These are phyloP conservation scores for Middelhovenomyces tepae DNA, from an alignment of 805 yeast species.

Conservation along the genomic window DNA sequence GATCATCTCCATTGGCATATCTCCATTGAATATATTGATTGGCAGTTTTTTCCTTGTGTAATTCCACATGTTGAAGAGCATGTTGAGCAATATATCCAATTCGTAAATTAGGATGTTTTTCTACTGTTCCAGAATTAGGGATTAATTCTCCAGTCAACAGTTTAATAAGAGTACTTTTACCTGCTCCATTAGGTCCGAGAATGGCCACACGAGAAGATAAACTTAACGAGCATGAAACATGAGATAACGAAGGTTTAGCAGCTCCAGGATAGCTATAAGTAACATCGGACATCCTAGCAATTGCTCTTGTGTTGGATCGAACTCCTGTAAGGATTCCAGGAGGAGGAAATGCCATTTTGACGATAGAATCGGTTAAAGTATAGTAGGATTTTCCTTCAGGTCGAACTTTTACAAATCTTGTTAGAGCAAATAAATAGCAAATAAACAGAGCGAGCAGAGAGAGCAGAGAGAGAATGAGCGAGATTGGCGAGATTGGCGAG, in stretches of 20 bases:
- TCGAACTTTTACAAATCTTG: slow-evolving; percentile 65
- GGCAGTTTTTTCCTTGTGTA: slow-evolving; percentile 96
- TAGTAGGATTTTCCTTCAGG: slow-evolving; percentile 97
- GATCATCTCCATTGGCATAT: slow-evolving; percentile 94
- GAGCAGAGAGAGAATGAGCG: too few relatives aligned
- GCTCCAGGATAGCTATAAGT: slow-evolving; percentile 89
- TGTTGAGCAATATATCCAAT: slow-evolving; percentile 98
- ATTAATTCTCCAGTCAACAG: slow-evolving; percentile 85
- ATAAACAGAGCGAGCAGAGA: too few relatives aligned
- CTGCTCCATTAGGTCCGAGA: slow-evolving; percentile 98
- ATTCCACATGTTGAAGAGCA: slow-evolving; percentile 93
- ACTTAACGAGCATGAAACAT: slow-evolving; percentile 85
- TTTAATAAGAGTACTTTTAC: slow-evolving; percentile 92
- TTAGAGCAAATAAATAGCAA: too few relatives aligned
- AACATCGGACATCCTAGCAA: slow-evolving; percentile 77
- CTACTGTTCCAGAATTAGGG: slow-evolving; percentile 82
- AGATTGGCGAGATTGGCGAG: too few relatives aligned
- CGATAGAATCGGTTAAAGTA: slow-evolving; percentile 84
- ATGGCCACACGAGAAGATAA: slow-evolving; percentile 95
- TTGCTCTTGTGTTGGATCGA: slow-evolving; percentile 87
- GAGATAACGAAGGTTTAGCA: slow-evolving; percentile 63
- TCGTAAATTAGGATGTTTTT: slow-evolving; percentile 96
- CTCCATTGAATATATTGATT: slow-evolving; percentile 98
- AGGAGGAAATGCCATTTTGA: slow-evolving; percentile 97
- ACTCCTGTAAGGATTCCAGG: slow-evolving; percentile 98